Evolutionary conservation across 2,329 filamentous ascomycete species (phyloP).

Genomic region (Fusarium mangiferae): DNA sequence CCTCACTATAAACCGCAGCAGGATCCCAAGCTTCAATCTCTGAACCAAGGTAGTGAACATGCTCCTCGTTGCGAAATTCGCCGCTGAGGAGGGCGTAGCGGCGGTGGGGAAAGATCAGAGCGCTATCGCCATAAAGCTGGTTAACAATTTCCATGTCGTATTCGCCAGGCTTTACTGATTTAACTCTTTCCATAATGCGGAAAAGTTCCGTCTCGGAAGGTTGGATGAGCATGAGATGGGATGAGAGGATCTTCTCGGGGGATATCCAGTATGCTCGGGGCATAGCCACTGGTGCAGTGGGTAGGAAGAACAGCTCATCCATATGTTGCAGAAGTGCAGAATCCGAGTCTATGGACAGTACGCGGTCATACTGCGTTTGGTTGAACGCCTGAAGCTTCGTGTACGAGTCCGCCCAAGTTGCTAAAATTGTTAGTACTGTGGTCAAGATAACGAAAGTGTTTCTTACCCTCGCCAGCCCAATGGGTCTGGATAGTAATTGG

Average conservation of each 20-base stretch:
- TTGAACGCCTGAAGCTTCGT: conserved; percentile 77
- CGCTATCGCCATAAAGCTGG: conserved; percentile 65
- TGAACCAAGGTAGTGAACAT: conserved; percentile 54
- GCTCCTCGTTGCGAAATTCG: conserved; percentile 67
- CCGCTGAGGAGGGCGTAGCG: conserved; percentile 69
- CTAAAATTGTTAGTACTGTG: too few relatives aligned
- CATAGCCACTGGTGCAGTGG: conserved; percentile 70
- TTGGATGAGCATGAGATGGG: conserved; percentile 67
- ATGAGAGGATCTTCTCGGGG: conserved; percentile 65
- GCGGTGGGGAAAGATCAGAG: conserved; percentile 71
- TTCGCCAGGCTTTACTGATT: conserved; percentile 43
- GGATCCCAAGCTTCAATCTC: conserved; percentile 68
- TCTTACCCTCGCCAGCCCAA: conserved; percentile 48
- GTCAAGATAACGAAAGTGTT: too few relatives aligned
- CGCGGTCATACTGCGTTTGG: conserved; percentile 66
- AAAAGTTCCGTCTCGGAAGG: conserved; percentile 64
- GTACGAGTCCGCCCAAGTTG: conserved; percentile 61
- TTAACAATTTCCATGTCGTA: conserved; percentile 78
- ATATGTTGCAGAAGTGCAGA: conserved; percentile 51
- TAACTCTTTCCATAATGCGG: conserved; percentile 45
- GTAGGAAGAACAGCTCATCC: conserved; percentile 78
- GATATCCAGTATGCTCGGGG: conserved; percentile 77
- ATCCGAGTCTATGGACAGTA: conserved; percentile 69
- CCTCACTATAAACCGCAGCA: conserved; percentile 61
- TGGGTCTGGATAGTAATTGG: conserved; percentile 54